A percentile compares a stretch with the other conserved stretches of the same genome.
phyloP scores from a whole-genome alignment of 2,329 filamentous ascomycete species.

The Paraphaeosphaeria sporulosa region DNA sequence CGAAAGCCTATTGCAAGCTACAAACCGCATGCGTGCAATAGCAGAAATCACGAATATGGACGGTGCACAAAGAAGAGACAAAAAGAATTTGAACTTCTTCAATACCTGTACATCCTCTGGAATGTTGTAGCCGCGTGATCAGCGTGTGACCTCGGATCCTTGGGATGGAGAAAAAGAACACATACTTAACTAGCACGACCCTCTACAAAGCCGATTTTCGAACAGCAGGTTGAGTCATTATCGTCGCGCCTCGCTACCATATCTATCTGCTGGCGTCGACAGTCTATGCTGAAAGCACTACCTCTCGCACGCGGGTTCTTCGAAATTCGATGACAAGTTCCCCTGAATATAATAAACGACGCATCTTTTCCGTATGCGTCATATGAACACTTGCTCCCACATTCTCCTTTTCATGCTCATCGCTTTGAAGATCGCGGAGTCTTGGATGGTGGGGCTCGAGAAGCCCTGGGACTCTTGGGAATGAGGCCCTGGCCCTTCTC shows the following conservation, averaged over 20 bases:
- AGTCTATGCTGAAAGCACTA: not conserved
- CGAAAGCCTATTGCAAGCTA: too few relatives aligned
- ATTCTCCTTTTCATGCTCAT: not conserved
- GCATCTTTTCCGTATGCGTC: not conserved
- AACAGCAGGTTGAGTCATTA: not conserved
- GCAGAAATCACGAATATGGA: too few relatives aligned
- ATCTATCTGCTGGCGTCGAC: not conserved
- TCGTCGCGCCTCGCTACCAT: not conserved
- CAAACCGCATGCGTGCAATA: too few relatives aligned
- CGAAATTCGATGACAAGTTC: not conserved
- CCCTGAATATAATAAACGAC: not conserved
- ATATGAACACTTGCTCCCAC: not conserved
- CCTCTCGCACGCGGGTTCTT: not conserved
- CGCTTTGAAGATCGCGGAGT: not conserved
- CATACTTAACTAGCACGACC: not conserved
- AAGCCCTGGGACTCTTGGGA: constrained; percentile 48
- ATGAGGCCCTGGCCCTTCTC: constrained; percentile 62
- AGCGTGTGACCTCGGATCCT: too few relatives aligned
- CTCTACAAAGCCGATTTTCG: not conserved
- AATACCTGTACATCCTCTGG: too few relatives aligned
- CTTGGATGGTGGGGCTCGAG: constrained; percentile 14
- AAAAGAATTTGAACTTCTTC: too few relatives aligned
- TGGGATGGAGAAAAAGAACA: not conserved
- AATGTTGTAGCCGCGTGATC: too few relatives aligned
- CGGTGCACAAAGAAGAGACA: too few relatives aligned